Conservation (phyloP, 768 basidiomycete species). For the Gloeophyllum trabeum region DNA sequence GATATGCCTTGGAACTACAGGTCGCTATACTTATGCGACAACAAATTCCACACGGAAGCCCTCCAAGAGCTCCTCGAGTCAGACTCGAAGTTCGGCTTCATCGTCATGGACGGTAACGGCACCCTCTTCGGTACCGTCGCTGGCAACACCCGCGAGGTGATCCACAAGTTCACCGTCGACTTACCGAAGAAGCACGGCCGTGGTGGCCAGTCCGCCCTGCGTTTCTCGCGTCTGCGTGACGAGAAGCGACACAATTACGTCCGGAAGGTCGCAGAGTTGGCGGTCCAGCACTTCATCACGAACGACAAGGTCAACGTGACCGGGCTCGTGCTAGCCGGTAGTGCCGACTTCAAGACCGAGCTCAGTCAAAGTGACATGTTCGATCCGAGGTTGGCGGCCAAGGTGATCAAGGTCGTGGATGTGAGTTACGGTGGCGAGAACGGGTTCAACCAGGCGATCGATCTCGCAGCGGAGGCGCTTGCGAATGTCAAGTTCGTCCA, state of each 20-base stretch:
- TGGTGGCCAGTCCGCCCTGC: conserved; percentile 98
- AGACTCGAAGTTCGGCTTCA: conserved; percentile 96
- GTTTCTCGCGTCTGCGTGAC: conserved; percentile 98
- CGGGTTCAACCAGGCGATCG: conserved; percentile 99
- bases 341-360: conserved; percentile 98
- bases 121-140: conserved; percentile 92
- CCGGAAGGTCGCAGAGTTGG: conserved; percentile 93
- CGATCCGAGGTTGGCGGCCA: conserved; percentile 76
- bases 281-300: conserved; percentile 97
- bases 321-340: conserved; percentile 91
- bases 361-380: conserved; percentile 95
- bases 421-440: conserved; percentile 98
- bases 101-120: conserved; percentile 99
- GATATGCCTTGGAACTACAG: conserved; percentile 25
- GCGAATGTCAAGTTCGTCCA: conserved; percentile 99
- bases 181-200: conserved; percentile 99
- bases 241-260: conserved; percentile 99
- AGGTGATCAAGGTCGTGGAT: conserved; percentile 97
- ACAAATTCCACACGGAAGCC: conserved; percentile 99
- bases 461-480: conserved; percentile 90
- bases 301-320: conserved; percentile 98
- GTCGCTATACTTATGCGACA: conserved; percentile 97
- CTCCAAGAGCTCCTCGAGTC: conserved; percentile 94
- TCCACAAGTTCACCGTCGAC: conserved; percentile 98
- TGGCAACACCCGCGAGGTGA: conserved; percentile 93